Percentiles rank a stretch among this genome's conserved stretches.
phyloP scores from a whole-genome alignment of 352 stramenopile genomes.

The Elongisporangium senticosum region DNA sequence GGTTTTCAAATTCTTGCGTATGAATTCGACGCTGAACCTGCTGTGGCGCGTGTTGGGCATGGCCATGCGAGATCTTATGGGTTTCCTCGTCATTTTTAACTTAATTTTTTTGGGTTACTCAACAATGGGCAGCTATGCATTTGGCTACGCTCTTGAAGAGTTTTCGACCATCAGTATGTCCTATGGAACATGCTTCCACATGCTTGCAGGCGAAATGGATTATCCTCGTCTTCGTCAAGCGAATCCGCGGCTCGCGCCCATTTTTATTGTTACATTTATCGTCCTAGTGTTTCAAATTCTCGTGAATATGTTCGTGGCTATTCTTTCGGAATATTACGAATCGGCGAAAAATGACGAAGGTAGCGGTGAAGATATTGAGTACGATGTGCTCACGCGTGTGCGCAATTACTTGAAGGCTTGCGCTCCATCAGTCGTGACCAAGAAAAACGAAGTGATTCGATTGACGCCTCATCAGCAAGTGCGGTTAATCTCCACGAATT shows the following conservation, averaged over 20 bases:
- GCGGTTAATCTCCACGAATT: conserved; percentile 81
- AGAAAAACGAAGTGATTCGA: conserved; percentile 72
- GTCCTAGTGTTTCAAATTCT: conserved; percentile 84
- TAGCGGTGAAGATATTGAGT: conserved; percentile 71
- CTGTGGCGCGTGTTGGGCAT: conserved; percentile 82
- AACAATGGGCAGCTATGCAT: conserved; percentile 79
- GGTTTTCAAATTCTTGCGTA: conserved; percentile 87
- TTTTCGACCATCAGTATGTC: conserved; percentile 81
- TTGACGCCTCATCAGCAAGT: conserved; percentile 71
- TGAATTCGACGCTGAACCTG: conserved; percentile 86
- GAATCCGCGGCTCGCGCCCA: conserved; percentile 68
- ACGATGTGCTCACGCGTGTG: conserved; percentile 79
- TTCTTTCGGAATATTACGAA: conserved; percentile 86
- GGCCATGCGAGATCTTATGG: conserved; percentile 81
- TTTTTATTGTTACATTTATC: conserved; percentile 85
- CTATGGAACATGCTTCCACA: conserved; percentile 83
- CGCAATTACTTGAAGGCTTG: conserved; percentile 71
- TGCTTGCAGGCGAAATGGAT: conserved; percentile 82
- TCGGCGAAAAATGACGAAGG: conserved; percentile 75
- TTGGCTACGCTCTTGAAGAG: conserved; percentile 77
- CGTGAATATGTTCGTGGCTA: conserved; percentile 89
- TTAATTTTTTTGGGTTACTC: conserved; percentile 85
- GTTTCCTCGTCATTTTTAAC: conserved; percentile 86
- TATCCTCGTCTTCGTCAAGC: conserved; percentile 71
- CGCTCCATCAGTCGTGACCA: conserved; percentile 71